These are phyloP conservation scores for Erysiphe pulchra DNA, from an alignment of 2,329 filamentous ascomycete species.

Conservation along the genomic window DNA sequence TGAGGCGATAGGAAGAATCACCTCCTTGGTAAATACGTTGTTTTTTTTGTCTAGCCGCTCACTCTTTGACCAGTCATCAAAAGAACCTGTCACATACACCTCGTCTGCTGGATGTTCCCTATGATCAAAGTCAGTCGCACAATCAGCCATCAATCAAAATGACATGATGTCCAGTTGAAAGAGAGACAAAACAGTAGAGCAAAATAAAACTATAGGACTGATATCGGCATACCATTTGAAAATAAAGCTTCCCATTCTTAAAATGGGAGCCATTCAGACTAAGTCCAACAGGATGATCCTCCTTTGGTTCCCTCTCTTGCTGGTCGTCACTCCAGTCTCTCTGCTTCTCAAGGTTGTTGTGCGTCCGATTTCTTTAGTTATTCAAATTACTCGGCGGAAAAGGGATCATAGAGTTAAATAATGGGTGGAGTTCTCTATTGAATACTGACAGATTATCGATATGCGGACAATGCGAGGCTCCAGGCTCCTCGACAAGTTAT, in stretches of 20 bases:
- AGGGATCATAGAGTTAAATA: no score
- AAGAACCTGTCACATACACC: conserved; percentile 86
- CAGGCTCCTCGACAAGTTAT: no score
- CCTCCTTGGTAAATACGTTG: conserved; percentile 53
- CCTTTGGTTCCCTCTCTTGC: no score
- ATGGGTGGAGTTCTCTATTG: no score
- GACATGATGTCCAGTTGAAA: not conserved
- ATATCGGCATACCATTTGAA: conserved; percentile 13
- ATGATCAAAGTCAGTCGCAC: conserved; percentile 1
- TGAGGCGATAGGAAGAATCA: conserved; percentile 37
- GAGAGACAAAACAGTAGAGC: not conserved
- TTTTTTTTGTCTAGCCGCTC: conserved; percentile 57
- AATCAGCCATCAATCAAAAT: not conserved
- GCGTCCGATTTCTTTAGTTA: no score
- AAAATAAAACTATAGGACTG: not conserved
- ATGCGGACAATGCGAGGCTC: no score
- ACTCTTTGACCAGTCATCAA: conserved; percentile 80
- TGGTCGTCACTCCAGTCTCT: no score
- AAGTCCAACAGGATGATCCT: no score
- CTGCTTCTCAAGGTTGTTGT: no score
- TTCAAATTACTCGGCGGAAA: no score
- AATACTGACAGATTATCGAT: no score
- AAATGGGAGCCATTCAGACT: no score
- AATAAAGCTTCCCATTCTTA: conserved; percentile 14
- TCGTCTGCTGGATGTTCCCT: conserved; percentile 66